Percentiles rank a stretch among this genome's conserved stretches.
Conservation (phyloP, 495 filamentous ascomycete species). For the Aspergillus steynii region DNA sequence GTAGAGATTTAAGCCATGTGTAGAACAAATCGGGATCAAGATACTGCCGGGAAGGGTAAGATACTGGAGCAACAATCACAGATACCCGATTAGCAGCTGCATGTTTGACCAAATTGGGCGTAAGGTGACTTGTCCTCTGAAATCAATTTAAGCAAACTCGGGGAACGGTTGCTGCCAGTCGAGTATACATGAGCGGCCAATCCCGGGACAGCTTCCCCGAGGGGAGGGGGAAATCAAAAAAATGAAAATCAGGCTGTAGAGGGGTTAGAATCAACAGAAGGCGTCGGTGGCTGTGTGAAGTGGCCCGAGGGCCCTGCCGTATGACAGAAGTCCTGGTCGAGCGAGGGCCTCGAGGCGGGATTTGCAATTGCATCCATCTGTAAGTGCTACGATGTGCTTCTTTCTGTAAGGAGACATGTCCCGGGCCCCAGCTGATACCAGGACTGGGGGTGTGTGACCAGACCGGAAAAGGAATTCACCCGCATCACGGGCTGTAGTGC, state of each 20-base stretch:
- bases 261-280: not conserved
- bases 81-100: not conserved
- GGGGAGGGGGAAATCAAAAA: not conserved
- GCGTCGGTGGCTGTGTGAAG: not conserved
- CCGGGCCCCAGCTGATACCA: not conserved
- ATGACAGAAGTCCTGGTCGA: not conserved
- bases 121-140: not conserved
- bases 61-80: not conserved
- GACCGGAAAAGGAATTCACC: not conserved
- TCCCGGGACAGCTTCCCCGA: not conserved
- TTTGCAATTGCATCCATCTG: not conserved
- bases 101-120: not conserved
- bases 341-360: not conserved
- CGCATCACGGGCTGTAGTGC: not conserved
- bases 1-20: not conserved
- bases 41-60: not conserved
- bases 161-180: not conserved
- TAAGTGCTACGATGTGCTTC: not conserved
- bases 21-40: not conserved
- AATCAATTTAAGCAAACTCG: not conserved
- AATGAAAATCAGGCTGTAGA: not conserved
- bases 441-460: not conserved
- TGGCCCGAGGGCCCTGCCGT: not conserved
- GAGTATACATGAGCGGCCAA: not conserved
- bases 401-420: not conserved